Evolutionary conservation across 257 asterid species (phyloP), one percentile per base, ranked within the genome.

Genomic region (Linderniella brevidens): DNA sequence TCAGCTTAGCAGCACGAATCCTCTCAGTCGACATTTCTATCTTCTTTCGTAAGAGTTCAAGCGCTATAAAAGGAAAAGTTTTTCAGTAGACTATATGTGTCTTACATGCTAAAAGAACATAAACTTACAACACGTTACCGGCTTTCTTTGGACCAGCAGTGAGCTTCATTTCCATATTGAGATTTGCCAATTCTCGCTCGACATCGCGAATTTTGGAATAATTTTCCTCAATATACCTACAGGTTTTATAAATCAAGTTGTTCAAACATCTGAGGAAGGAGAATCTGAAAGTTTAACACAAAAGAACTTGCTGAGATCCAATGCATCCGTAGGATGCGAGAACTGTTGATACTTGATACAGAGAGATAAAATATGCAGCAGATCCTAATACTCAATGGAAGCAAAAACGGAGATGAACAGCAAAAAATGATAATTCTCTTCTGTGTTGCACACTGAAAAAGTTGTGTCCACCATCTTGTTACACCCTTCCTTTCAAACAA

Each of bases 141-240:
- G 94, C 96, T 73, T 85, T 90, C 73, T 85, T 85, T 48, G 98
- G 96, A 44, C 93, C 98, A 46, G 96, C 74, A 25, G 96, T 80
- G 51, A 90, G 96, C 76, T 85, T 90, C 93, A 85, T 75, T 75
- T 81, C 94, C 93, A 90, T 79, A 11, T 69, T 50, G 59, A 85
- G 92, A 60, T 75, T 79, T 13, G 73, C 59, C 52, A 84, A 60
- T 77, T 88, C 98, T 29, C 94, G 74, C 58, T 88, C 98, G 57
- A 88, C 96, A 76, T 88, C 96, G 50, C 93, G 95, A 68, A 87
- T 87, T 79, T 78, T 83, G 53, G 94, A 59, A 64, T 85, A 84
- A 58, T 84, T 88, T 63, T 84, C 96, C 17, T 72, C 92, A 53
- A 88, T 88, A 70, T 84, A 88, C 79, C 98, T 88, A 69, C 57